These are phyloP conservation scores for Pogostemon cablin DNA, from an alignment of 257 asterid genomes.

Conservation along the genomic window DNA sequence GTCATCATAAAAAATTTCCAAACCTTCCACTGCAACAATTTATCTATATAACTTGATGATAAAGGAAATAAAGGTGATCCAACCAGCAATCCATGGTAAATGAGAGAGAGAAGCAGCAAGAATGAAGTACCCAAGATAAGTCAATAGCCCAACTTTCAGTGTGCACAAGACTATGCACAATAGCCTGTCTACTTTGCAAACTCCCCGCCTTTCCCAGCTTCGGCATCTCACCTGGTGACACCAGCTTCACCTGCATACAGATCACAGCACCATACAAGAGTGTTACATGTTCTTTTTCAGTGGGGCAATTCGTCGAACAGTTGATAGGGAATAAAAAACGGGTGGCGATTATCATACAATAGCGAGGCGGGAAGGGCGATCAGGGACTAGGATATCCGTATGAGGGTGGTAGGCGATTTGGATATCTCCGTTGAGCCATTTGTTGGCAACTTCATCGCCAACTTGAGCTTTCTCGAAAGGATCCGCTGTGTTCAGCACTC, in stretches of 20 bases:
- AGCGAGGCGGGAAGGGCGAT: slow-evolving; percentile 78
- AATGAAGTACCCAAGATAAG: slow-evolving; percentile 78
- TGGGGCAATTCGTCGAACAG: slow-evolving; percentile 57
- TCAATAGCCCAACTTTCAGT: slow-evolving; percentile 99
- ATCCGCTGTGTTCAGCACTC: slow-evolving; percentile 76
- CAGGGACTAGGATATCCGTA: slow-evolving; percentile 54
- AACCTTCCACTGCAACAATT: background rate
- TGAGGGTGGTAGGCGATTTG: slow-evolving; percentile 47
- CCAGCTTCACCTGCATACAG: slow-evolving; percentile 75
- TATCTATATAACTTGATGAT: too few relatives aligned
- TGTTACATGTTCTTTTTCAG: slow-evolving; percentile 5
- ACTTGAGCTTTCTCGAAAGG: slow-evolving; percentile 86
- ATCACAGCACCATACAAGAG: slow-evolving; percentile 6
- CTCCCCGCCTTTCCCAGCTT: slow-evolving; percentile 97
- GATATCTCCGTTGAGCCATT: slow-evolving; percentile 70
- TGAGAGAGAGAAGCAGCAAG: background rate
- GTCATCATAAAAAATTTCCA: background rate
- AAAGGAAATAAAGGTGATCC: background rate
- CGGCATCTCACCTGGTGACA: slow-evolving; percentile 93
- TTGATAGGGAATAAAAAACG: slow-evolving; percentile 24
- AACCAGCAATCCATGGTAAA: slow-evolving; percentile 1
- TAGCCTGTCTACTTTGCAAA: slow-evolving; percentile 92
- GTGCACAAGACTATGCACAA: slow-evolving; percentile 94
- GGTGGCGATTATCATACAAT: slow-evolving; percentile 39
- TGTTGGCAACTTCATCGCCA: slow-evolving; percentile 74